A percentile compares a stretch with the other conserved stretches of the same genome.
phyloP scores from a whole-genome alignment of 257 asterid species.

The Ehretia macrophylla region DNA sequence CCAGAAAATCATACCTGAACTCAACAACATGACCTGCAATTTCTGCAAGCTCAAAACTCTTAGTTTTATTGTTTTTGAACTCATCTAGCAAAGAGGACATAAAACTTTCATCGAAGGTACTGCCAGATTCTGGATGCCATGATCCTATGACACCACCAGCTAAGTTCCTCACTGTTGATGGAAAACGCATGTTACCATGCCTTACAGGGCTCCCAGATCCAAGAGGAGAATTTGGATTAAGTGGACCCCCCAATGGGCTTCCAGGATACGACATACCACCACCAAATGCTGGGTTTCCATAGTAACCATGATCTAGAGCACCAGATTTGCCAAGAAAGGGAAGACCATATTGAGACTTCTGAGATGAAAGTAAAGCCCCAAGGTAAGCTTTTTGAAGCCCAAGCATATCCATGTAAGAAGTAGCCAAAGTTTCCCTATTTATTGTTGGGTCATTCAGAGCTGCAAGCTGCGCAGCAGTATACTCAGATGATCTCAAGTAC shows the following conservation, averaged over 20 bases:
- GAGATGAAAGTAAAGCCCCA: constrained; percentile 40
- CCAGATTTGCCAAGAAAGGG: constrained; percentile 32
- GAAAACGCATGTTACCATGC: constrained; percentile 38
- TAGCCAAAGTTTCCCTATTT: constrained; percentile 35
- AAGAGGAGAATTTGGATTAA: constrained; percentile 39
- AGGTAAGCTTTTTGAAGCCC: constrained; percentile 62
- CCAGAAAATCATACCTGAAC: constrained; percentile 51
- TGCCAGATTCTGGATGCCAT: constrained; percentile 50
- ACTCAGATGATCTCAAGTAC: constrained; percentile 44
- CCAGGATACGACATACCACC: constrained; percentile 46
- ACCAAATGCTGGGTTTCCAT: constrained; percentile 47
- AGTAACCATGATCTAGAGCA: constrained; percentile 39
- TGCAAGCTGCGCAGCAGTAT: constrained; percentile 37
- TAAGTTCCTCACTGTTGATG: constrained; percentile 41
- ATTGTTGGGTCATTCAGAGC: constrained; percentile 40
- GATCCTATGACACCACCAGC: constrained; percentile 43
- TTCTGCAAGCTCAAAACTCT: constrained; percentile 67
- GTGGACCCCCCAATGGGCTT: constrained; percentile 38
- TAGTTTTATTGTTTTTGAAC: constrained; percentile 68
- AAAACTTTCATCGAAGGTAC: constrained; percentile 45
- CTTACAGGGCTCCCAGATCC: constrained; percentile 46
- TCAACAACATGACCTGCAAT: constrained; percentile 85
- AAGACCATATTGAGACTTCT: constrained; percentile 51
- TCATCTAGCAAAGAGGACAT: constrained; percentile 59
- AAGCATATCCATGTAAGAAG: constrained; percentile 42